Evolutionary conservation across 768 basidiomycete genomes (phyloP).

Genomic region (Suillus brevipes): DNA sequence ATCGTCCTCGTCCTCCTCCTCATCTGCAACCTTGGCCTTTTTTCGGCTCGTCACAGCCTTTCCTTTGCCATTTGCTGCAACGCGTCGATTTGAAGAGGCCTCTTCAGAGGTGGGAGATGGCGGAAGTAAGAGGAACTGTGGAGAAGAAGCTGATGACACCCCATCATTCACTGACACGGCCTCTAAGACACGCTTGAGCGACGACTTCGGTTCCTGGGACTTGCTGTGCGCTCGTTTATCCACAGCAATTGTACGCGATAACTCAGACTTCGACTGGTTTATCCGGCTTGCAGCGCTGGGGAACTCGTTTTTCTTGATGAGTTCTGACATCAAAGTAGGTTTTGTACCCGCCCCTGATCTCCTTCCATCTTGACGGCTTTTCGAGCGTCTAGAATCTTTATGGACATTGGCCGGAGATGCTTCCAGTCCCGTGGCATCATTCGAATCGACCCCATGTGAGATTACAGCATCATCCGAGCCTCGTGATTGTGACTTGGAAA

Average conservation of each 20-base stretch:
- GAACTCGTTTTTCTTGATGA: neutral
- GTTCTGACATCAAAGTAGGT: neutral
- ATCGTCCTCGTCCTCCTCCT: conserved; percentile 23
- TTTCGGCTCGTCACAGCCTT: conserved; percentile 43
- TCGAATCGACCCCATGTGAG: conserved; percentile 6
- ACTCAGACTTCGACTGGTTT: neutral
- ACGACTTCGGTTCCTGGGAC: conserved; percentile 24
- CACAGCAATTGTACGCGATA: neutral
- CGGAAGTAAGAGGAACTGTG: conserved; percentile 48
- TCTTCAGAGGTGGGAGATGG: conserved; percentile 65
- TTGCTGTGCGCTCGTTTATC: neutral
- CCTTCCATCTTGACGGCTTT: too few relatives aligned
- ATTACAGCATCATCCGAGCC: neutral
- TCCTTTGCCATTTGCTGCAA: conserved; percentile 41
- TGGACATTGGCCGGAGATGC: neutral
- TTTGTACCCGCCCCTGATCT: neutral
- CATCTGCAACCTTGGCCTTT: conserved; percentile 45
- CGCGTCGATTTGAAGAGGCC: conserved; percentile 24
- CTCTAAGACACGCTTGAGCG: conserved; percentile 47
- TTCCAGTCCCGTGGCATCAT: conserved; percentile 5
- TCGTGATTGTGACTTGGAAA: neutral
- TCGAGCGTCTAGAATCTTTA: conserved; percentile 3
- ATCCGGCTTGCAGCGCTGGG: neutral
- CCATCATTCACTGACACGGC: neutral
- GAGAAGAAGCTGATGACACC: neutral